phyloP scores from a whole-genome alignment of 2,329 filamentous ascomycete species.

The Fusarium sp. region DNA sequence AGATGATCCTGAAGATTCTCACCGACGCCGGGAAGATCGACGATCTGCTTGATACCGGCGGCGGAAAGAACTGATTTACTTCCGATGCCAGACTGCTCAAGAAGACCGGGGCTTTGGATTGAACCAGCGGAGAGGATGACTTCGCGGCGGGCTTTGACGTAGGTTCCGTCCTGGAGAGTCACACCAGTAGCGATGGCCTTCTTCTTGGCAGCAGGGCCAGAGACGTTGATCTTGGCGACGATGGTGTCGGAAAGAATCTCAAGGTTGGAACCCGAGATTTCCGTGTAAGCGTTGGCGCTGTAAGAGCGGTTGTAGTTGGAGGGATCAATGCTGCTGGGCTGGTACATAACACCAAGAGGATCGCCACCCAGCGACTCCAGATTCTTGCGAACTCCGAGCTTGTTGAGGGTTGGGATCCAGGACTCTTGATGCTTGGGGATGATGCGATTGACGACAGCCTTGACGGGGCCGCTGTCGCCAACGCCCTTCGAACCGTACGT shows the following conservation, averaged over 20 bases:
- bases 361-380: slow-evolving; percentile 57
- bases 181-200: slow-evolving; percentile 31
- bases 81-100: slow-evolving; percentile 67
- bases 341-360: slow-evolving; percentile 57
- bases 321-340: slow-evolving; percentile 57
- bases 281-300: slow-evolving; percentile 55
- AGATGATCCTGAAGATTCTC: slow-evolving; percentile 50
- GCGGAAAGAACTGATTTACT: slow-evolving; percentile 56
- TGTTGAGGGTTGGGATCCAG: slow-evolving; percentile 55
- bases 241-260: slow-evolving; percentile 31
- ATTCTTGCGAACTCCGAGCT: slow-evolving; percentile 48
- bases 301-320: slow-evolving; percentile 58
- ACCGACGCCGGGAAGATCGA: slow-evolving; percentile 66
- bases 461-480: slow-evolving; percentile 22
- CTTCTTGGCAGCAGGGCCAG: slow-evolving; percentile 28
- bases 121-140: slow-evolving; percentile 52
- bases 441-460: slow-evolving; percentile 51
- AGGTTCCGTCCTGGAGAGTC: slow-evolving; percentile 14
- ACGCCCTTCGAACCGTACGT: slow-evolving; percentile 34
- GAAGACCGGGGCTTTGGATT: slow-evolving; percentile 64
- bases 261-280: slow-evolving; percentile 53
- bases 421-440: slow-evolving; percentile 53
- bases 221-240: slow-evolving; percentile 31
- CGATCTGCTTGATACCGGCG: slow-evolving; percentile 57
- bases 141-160: slow-evolving; percentile 26